Percentiles rank a stretch among this genome's conserved stretches.
Evolutionary conservation across 2,329 filamentous ascomycete species (phyloP).

Genomic region (Exophiala lecanii-corni): DNA sequence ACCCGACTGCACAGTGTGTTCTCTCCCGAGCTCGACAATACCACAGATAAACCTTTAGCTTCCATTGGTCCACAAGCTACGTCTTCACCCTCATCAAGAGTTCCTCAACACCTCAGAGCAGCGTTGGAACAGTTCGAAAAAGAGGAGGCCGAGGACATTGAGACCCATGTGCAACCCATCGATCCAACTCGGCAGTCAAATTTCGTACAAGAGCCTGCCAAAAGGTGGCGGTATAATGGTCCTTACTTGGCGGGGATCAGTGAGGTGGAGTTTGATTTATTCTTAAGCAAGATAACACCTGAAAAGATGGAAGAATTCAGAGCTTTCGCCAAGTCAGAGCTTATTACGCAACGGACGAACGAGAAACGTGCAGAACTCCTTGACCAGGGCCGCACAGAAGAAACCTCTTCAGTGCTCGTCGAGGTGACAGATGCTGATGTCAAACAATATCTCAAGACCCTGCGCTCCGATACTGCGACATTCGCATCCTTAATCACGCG

Average conservation of each 20-base stretch:
- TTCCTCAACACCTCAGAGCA: slow-evolving; percentile 19
- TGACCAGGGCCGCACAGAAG: slow-evolving; percentile 37
- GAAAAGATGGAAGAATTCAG: slow-evolving; percentile 25
- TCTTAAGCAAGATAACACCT: slow-evolving; percentile 40
- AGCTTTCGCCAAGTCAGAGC: slow-evolving; percentile 34
- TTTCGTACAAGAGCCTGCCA: neutral
- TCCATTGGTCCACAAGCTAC: slow-evolving; percentile 1
- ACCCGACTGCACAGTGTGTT: slow-evolving; percentile 29
- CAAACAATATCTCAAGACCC: slow-evolving; percentile 41
- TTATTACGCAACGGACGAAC: slow-evolving; percentile 31
- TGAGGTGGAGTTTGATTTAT: slow-evolving; percentile 51
- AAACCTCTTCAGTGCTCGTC: slow-evolving; percentile 26
- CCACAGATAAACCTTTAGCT: slow-evolving; percentile 11
- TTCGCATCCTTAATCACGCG: slow-evolving; percentile 51
- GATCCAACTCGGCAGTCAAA: slow-evolving; percentile 1
- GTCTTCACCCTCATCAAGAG: slow-evolving; percentile 18
- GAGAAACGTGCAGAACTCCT: slow-evolving; percentile 36
- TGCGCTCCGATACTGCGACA: slow-evolving; percentile 39
- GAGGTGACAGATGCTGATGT: slow-evolving; percentile 44
- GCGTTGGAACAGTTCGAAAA: slow-evolving; percentile 13
- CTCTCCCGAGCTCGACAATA: slow-evolving; percentile 26
- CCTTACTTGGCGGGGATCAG: slow-evolving; percentile 56
- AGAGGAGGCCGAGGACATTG: slow-evolving; percentile 1
- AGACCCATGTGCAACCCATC: neutral
- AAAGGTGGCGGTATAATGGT: slow-evolving; percentile 53